A percentile compares a stretch with the other conserved stretches of the same genome.
phyloP scores from a whole-genome alignment of 352 stramenopile species.

The Thalassiosira hispida region DNA sequence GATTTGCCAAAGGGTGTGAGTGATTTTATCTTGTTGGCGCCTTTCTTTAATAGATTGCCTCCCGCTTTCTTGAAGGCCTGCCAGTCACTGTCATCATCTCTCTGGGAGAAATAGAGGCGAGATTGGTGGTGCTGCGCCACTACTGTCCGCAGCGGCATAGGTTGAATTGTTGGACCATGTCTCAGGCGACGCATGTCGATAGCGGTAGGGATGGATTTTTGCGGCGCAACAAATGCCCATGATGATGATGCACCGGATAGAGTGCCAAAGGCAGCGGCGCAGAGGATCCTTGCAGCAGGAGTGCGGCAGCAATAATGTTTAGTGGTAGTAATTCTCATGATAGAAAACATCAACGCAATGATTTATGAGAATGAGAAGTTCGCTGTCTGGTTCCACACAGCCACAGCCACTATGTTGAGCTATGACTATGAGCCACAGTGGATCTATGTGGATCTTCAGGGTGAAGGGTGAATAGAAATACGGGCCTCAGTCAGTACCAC shows the following conservation, averaged over 20 bases:
- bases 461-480: too few relatives aligned
- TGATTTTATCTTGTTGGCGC: conserved; percentile 41
- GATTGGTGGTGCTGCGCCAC: conserved; percentile 9
- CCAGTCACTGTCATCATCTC: conserved; percentile 50
- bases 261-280: conserved; percentile 39
- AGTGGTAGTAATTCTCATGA: conserved; percentile 13
- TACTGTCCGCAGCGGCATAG: background rate
- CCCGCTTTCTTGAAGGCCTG: conserved; percentile 34
- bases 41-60: conserved; percentile 45
- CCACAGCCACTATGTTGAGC: too few relatives aligned
- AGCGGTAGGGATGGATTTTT: background rate
- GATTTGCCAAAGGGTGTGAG: conserved; percentile 45
- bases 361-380: too few relatives aligned
- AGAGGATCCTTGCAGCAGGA: conserved; percentile 17
- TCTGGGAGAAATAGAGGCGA: conserved; percentile 35
- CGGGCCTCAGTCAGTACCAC: too few relatives aligned
- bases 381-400: too few relatives aligned
- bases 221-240: conserved; percentile 32
- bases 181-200: background rate
- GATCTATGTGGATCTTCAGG: too few relatives aligned
- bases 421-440: too few relatives aligned
- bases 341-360: conserved; percentile 8
- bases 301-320: background rate
- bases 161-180: background rate
- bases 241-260: conserved; percentile 37